Evolutionary conservation across 75 land plant genomes (phyloP).

Genomic region (Adiantum capillusveneris): DNA sequence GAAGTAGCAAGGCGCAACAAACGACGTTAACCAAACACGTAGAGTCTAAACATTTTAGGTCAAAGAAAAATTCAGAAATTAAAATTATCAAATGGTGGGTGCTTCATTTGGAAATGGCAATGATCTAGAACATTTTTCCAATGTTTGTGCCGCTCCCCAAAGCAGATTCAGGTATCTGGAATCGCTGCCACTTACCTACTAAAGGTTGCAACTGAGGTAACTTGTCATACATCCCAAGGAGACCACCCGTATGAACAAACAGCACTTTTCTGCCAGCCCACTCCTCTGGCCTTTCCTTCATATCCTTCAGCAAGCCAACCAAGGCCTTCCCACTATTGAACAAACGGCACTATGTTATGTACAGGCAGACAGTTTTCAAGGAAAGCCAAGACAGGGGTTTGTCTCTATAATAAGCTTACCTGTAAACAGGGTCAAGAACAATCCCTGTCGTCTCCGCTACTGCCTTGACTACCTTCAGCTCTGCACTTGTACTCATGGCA

Average conservation of each 20-base stretch:
- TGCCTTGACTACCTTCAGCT: conserved; percentile 69
- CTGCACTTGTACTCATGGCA: conserved; percentile 81
- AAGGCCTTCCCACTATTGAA: conserved; percentile 82
- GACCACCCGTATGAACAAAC: conserved; percentile 92
- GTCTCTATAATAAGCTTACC: no score
- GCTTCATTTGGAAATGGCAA: no score
- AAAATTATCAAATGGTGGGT: no score
- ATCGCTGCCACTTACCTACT: conserved; percentile 58
- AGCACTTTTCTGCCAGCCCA: conserved; percentile 89
- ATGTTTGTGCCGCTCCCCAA: conserved; percentile 33
- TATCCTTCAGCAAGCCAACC: conserved; percentile 65
- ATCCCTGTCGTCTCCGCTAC: conserved; percentile 76
- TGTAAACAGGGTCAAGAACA: conserved; percentile 93
- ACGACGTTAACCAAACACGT: no score
- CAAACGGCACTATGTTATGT: background rate
- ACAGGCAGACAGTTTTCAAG: no score
- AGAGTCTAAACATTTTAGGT: no score
- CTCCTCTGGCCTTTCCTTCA: conserved; percentile 65
- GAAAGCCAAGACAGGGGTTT: no score
- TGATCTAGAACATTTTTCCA: conserved; percentile 58
- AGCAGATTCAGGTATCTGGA: conserved; percentile 44
- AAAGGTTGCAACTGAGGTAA: conserved; percentile 57
- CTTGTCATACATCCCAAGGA: conserved; percentile 88
- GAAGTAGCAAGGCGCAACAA: no score
- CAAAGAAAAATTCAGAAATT: no score